phyloP scores from a whole-genome alignment of 2,329 filamentous ascomycete genomes.

The Metarhizium sp. region DNA sequence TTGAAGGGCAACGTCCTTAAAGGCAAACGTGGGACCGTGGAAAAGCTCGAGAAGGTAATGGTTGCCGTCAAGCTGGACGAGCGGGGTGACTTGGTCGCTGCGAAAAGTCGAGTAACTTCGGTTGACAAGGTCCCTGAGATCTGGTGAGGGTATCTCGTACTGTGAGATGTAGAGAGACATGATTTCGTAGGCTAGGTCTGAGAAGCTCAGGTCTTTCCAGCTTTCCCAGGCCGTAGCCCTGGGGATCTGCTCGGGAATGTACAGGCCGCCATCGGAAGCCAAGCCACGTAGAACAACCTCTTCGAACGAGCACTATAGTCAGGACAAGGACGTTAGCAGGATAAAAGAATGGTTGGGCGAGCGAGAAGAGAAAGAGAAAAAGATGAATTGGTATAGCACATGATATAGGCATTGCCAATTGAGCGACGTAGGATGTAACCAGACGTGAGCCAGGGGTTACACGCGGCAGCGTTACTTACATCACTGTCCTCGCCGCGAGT shows the following conservation, averaged over 20 bases:
- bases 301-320: slow-evolving; percentile 70
- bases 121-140: slow-evolving; percentile 75
- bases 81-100: slow-evolving; percentile 64
- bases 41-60: slow-evolving; percentile 88
- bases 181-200: slow-evolving; percentile 75
- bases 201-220: slow-evolving; percentile 73
- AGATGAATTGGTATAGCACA: neutral
- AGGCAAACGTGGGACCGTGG: slow-evolving; percentile 90
- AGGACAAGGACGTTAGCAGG: neutral
- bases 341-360: neutral
- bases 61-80: slow-evolving; percentile 65
- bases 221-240: slow-evolving; percentile 21
- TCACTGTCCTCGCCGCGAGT: slow-evolving; percentile 41
- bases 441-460: neutral
- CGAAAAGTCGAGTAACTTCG: slow-evolving; percentile 88
- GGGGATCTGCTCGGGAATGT: slow-evolving; percentile 78
- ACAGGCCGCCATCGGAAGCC: slow-evolving; percentile 77
- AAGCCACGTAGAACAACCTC: slow-evolving; percentile 84
- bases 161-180: slow-evolving; percentile 81
- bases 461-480: slow-evolving; percentile 22
- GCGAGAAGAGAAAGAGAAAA: neutral
- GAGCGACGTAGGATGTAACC: neutral
- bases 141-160: slow-evolving; percentile 68
- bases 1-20: slow-evolving; percentile 94
- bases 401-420: too few relatives aligned